phyloP scores from a whole-genome alignment of 805 yeast species.

The Nakazawaea peltata region DNA sequence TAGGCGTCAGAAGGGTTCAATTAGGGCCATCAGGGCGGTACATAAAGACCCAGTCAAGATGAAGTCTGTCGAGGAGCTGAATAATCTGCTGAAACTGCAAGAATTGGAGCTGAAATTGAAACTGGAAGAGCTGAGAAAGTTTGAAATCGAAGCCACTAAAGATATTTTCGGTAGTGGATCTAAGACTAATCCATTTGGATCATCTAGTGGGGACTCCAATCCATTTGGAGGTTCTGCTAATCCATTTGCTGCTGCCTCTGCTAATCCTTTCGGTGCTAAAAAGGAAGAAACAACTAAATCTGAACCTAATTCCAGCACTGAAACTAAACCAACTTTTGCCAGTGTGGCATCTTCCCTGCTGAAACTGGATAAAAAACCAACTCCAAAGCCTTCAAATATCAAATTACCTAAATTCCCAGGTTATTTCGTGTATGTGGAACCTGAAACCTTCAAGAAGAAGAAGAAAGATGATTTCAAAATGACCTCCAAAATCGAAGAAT shows the following conservation, averaged over 20 bases:
- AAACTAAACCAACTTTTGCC: slow-evolving; percentile 20
- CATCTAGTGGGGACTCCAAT: slow-evolving; percentile 18
- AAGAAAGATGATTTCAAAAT: slow-evolving; percentile 19
- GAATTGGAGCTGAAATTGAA: slow-evolving; percentile 35
- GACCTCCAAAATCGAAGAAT: slow-evolving; percentile 33
- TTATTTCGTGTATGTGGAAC: slow-evolving; percentile 61
- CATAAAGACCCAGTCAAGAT: slow-evolving; percentile 47
- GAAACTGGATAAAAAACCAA: slow-evolving; percentile 10
- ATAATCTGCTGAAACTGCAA: slow-evolving; percentile 31
- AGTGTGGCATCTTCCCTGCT: slow-evolving; percentile 13
- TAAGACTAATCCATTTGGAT: slow-evolving; percentile 22
- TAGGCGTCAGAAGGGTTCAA: slow-evolving; percentile 58
- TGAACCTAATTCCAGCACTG: too few species aligned
- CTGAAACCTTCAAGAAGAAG: slow-evolving; percentile 53
- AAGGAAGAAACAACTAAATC: slow-evolving; percentile 5
- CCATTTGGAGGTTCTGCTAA: slow-evolving; percentile 26
- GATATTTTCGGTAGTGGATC: slow-evolving; percentile 17
- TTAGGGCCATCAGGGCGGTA: slow-evolving; percentile 74
- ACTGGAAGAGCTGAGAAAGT: slow-evolving; percentile 32
- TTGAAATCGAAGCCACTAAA: slow-evolving; percentile 26
- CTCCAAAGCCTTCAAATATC: slow-evolving; percentile 5
- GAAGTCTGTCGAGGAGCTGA: slow-evolving; percentile 27
- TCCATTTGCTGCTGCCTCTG: slow-evolving; percentile 9
- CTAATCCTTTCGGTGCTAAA: slow-evolving; percentile 5
- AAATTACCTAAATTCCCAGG: slow-evolving; percentile 53